Evolutionary conservation across 169 alveolate species (phyloP).

Genomic region (Perkinsus chesapeaki): DNA sequence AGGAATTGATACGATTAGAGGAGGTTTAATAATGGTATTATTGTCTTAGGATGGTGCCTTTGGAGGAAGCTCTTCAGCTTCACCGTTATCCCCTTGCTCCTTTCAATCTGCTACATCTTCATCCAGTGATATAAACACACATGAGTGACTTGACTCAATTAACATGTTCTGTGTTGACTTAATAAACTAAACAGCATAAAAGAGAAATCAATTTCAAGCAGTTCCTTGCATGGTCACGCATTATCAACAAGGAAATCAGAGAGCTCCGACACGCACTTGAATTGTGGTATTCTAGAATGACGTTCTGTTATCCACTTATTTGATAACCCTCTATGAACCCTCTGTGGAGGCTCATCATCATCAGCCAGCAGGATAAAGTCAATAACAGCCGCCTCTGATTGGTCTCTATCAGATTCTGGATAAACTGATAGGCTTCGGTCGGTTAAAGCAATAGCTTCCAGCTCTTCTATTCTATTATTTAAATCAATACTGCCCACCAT

Average conservation of each 20-base stretch:
- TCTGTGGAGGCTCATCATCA: background rate
- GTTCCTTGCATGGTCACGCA: too few species aligned
- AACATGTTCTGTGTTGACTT: too few species aligned
- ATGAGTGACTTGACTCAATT: too few species aligned
- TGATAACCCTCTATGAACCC: background rate
- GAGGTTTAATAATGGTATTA: too few species aligned
- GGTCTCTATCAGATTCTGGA: background rate
- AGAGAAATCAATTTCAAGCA: too few species aligned
- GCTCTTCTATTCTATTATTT: background rate
- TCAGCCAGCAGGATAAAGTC: background rate
- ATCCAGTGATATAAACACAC: too few species aligned
- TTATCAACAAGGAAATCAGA: background rate
- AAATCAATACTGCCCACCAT: background rate
- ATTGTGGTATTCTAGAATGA: background rate
- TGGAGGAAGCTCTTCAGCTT: too few species aligned
- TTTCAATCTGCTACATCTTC: too few species aligned
- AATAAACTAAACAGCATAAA: too few species aligned
- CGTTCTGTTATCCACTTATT: background rate
- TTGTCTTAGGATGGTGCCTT: too few species aligned
- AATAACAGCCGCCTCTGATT: background rate
- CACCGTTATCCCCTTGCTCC: too few species aligned
- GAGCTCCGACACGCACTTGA: background rate
- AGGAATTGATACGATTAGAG: too few species aligned
- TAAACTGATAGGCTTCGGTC: background rate
- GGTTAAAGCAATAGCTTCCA: background rate